phyloP scores from a whole-genome alignment of 208 protist species.

The Wallacemonas sp. region DNA sequence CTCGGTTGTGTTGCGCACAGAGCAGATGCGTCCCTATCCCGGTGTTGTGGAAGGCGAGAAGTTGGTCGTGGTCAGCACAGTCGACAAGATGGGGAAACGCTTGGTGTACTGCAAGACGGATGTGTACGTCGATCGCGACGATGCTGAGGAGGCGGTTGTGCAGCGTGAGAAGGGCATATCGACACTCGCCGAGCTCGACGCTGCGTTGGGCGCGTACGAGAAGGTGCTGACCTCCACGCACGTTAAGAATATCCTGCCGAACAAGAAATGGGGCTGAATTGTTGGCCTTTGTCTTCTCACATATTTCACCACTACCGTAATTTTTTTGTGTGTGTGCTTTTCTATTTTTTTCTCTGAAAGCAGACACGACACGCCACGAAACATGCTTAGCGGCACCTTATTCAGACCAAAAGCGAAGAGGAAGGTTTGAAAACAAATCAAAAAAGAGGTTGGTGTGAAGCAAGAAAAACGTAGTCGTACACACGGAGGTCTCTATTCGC shows the following conservation, averaged over 20 bases:
- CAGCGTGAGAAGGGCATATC: conserved; percentile 21
- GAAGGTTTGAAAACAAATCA: no score
- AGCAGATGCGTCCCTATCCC: conserved; percentile 23
- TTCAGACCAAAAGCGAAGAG: no score
- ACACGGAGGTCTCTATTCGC: not conserved
- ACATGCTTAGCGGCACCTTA: no score
- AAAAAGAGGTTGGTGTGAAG: conserved; percentile 18
- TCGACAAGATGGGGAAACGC: conserved; percentile 76
- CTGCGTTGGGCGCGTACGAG: conserved; percentile 38
- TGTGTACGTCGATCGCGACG: conserved; percentile 20
- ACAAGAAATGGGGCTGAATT: conserved; percentile 19
- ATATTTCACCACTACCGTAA: no score
- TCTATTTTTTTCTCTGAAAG: conserved; percentile 12
- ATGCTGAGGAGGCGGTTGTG: conserved; percentile 14
- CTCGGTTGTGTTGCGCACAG: conserved; percentile 59
- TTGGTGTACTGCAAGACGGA: conserved; percentile 68
- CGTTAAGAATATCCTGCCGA: conserved; percentile 61
- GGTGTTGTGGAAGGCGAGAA: conserved; percentile 39
- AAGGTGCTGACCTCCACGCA: conserved; percentile 46
- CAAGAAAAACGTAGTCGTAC: not conserved
- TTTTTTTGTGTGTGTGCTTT: not conserved
- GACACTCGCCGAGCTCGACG: conserved; percentile 37
- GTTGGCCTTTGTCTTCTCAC: no score
- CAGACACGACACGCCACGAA: no score
- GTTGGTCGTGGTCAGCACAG: conserved; percentile 52